phyloP scores from a whole-genome alignment of 164 flowering plant species.

The Vitis labrusca region DNA sequence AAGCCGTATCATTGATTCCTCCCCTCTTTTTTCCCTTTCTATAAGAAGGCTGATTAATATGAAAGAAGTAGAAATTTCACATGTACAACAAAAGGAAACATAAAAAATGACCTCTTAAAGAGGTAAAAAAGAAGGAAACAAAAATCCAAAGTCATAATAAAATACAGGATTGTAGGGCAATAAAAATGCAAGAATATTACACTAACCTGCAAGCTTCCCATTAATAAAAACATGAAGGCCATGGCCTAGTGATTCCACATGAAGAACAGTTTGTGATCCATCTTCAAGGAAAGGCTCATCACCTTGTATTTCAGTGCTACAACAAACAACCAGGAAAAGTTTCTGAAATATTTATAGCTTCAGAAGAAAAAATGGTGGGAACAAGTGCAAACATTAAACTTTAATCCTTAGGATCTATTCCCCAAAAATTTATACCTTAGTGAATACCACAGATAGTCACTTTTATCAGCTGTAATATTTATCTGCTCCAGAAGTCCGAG shows the following conservation, averaged over 20 bases:
- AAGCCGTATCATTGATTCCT: too few relatives aligned
- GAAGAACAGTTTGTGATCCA: slow-evolving; percentile 67
- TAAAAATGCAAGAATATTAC: background rate
- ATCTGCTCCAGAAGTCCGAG: slow-evolving; percentile 81
- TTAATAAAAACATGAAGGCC: slow-evolving; percentile 79
- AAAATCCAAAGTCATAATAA: background rate
- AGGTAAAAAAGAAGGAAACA: background rate
- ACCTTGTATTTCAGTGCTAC: slow-evolving; percentile 54
- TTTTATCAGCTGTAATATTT: slow-evolving; percentile 89
- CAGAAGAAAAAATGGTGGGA: too few relatives aligned
- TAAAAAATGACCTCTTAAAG: background rate
- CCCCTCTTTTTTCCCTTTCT: too few relatives aligned
- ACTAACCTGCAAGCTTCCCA: slow-evolving; percentile 72
- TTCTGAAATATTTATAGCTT: background rate
- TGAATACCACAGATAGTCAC: slow-evolving; percentile 98
- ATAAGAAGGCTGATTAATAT: too few relatives aligned
- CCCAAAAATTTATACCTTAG: slow-evolving; percentile 49
- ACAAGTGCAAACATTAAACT: background rate
- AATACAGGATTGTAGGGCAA: background rate
- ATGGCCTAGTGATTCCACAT: slow-evolving; percentile 91
- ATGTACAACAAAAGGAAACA: background rate
- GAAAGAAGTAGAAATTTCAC: too few relatives aligned
- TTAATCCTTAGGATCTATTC: too few relatives aligned
- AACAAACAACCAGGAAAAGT: slow-evolving; percentile 13
- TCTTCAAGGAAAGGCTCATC: slow-evolving; percentile 64